Evolutionary conservation across 2,329 filamentous ascomycete species (phyloP).

Genomic region (Exophiala lecanii-corni): DNA sequence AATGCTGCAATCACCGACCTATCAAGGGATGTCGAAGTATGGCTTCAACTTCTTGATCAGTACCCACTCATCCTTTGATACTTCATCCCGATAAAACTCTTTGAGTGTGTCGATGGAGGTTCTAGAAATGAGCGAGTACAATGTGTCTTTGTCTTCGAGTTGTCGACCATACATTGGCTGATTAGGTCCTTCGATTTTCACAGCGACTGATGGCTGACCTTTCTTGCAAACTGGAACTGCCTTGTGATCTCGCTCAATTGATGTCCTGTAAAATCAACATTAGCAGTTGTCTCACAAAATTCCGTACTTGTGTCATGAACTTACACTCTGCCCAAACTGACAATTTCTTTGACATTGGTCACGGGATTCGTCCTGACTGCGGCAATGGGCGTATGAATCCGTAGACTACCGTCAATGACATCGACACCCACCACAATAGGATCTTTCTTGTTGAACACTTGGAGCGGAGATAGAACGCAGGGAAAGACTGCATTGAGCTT

Average conservation of each 20-base stretch:
- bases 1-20: too few species aligned
- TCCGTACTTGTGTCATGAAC: slow-evolving; percentile 43
- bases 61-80: slow-evolving; percentile 88
- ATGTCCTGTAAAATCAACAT: slow-evolving; percentile 57
- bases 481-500: slow-evolving; percentile 97
- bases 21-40: slow-evolving; percentile 75
- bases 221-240: slow-evolving; percentile 87
- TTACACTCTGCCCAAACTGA: slow-evolving; percentile 88
- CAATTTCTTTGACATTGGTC: slow-evolving; percentile 76
- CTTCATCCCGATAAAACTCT: slow-evolving; percentile 86
- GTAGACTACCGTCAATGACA: slow-evolving; percentile 82
- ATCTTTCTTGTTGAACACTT: slow-evolving; percentile 96
- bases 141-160: slow-evolving; percentile 79
- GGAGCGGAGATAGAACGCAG: slow-evolving; percentile 81
- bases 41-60: slow-evolving; percentile 94
- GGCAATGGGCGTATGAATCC: slow-evolving; percentile 83
- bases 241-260: slow-evolving; percentile 97
- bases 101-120: slow-evolving; percentile 91
- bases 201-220: slow-evolving; percentile 90
- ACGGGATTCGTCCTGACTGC: slow-evolving; percentile 76
- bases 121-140: slow-evolving; percentile 85
- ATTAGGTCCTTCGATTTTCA: slow-evolving; percentile 93
- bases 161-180: slow-evolving; percentile 95
- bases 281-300: slow-evolving; percentile 19
- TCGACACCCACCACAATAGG: slow-evolving; percentile 96